Conservation (phyloP, 169 alveolate genomes). For the Eimeria praecox region DNA sequence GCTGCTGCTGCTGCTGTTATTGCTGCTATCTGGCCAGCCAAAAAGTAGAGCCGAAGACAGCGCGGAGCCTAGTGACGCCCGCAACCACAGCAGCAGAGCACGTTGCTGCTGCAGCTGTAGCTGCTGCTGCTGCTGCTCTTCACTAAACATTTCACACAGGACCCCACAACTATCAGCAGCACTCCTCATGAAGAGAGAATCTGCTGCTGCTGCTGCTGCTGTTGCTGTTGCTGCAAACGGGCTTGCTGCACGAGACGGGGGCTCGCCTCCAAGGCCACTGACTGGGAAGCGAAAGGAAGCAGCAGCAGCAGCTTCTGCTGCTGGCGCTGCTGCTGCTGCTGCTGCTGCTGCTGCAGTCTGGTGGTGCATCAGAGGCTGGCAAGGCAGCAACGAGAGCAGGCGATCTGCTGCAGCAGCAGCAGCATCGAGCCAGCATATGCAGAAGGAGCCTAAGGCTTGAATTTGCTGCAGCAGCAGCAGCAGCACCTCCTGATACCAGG, state of each 20-base stretch:
- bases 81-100: conserved; percentile 67
- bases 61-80: conserved; percentile 70
- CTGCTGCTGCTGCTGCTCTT: conserved; percentile 62
- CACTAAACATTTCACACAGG: not conserved
- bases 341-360: not conserved
- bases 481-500: conserved; percentile 21
- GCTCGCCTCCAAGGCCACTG: conserved; percentile 37
- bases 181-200: not conserved
- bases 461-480: conserved; percentile 70
- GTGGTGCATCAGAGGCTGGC: not conserved
- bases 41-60: conserved; percentile 57
- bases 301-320: conserved; percentile 55
- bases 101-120: conserved; percentile 66
- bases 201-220: conserved; percentile 54
- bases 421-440: conserved; percentile 2
- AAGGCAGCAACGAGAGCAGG: conserved; percentile 21
- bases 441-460: not conserved
- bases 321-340: conserved; percentile 25
- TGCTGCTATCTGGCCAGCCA: conserved; percentile 67
- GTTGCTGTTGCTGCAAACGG: conserved; percentile 67
- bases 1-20: conserved; percentile 44
- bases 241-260: not conserved
- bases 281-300: conserved; percentile 55
- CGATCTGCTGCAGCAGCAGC: conserved; percentile 62
- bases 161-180: not conserved